These are phyloP conservation scores for Spathaspora sp. DNA, from an alignment of 1,139 yeast genomes.

Conservation along the genomic window DNA sequence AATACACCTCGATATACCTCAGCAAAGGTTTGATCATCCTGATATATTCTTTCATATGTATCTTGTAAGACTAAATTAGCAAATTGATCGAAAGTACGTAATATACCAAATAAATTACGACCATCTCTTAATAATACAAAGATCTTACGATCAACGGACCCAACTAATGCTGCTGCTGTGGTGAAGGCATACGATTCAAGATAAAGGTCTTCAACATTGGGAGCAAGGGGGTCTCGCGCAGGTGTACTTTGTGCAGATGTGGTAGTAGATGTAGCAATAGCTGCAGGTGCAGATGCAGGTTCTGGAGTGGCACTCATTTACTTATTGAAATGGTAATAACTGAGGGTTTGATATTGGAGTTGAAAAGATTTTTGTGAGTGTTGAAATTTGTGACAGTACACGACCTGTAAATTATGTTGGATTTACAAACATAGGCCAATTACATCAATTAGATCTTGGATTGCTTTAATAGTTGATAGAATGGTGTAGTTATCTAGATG, in stretches of 20 bases:
- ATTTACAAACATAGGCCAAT: too few relatives aligned
- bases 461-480: too few relatives aligned
- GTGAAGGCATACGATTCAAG: constrained; percentile 83
- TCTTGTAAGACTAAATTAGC: constrained; percentile 93
- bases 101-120: constrained; percentile 80
- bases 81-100: constrained; percentile 94
- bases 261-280: constrained; percentile 14
- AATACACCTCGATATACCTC: constrained; percentile 78
- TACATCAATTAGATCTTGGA: too few relatives aligned
- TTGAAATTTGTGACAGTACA: background rate
- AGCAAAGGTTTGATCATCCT: constrained; percentile 55
- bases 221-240: constrained; percentile 21
- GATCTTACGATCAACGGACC: constrained; percentile 86
- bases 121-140: constrained; percentile 91
- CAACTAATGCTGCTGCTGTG: constrained; percentile 94
- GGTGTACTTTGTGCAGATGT: constrained; percentile 8
- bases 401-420: background rate
- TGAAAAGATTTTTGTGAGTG: constrained; percentile 1
- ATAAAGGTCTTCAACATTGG: constrained; percentile 52
- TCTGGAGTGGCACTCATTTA: constrained; percentile 1
- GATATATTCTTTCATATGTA: constrained; percentile 81
- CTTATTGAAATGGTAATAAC: background rate
- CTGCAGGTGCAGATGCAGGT: constrained; percentile 9
- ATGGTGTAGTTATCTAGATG: too few relatives aligned
- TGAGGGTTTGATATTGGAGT: background rate